These are phyloP conservation scores for Neofusicoccum sp. DNA, from an alignment of 2,329 filamentous ascomycete species.

Conservation along the genomic window DNA sequence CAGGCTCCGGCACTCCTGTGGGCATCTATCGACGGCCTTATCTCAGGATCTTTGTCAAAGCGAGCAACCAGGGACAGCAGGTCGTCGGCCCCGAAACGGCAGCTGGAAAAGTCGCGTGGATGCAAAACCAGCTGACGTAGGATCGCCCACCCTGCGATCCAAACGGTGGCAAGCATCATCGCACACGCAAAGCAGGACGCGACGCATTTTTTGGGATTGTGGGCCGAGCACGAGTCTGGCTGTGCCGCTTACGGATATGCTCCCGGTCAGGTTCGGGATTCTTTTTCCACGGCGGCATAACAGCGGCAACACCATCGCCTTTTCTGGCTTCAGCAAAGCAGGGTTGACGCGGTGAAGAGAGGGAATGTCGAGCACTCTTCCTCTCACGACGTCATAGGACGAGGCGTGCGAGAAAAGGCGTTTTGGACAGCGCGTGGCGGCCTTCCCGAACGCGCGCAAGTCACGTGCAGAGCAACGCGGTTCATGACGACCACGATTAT, in stretches of 20 bases:
- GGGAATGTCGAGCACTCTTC: neutral
- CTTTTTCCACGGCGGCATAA: constrained; percentile 9
- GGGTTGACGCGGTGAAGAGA: neutral
- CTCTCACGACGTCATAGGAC: constrained; percentile 15
- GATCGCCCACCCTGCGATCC: neutral
- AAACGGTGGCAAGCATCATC: neutral
- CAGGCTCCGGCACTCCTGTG: constrained; percentile 3
- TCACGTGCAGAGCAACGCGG: neutral
- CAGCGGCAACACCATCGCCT: constrained; percentile 3
- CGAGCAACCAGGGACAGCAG: neutral
- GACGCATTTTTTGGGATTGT: neutral
- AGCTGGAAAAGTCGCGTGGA: neutral
- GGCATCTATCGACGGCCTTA: neutral
- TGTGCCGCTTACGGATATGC: constrained; percentile 12
- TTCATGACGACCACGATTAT: neutral
- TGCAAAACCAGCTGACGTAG: neutral
- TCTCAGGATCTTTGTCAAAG: constrained; percentile 1
- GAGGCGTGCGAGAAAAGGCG: neutral
- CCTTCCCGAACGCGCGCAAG: neutral
- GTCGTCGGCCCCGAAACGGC: neutral
- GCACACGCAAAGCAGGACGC: neutral
- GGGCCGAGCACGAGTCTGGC: constrained; percentile 8
- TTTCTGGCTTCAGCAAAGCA: neutral
- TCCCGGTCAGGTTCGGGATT: constrained; percentile 8
- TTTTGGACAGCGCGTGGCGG: neutral